Evolutionary conservation across 441 rosid genomes (phyloP).

Genomic region (Adansonia rubrostipa): DNA sequence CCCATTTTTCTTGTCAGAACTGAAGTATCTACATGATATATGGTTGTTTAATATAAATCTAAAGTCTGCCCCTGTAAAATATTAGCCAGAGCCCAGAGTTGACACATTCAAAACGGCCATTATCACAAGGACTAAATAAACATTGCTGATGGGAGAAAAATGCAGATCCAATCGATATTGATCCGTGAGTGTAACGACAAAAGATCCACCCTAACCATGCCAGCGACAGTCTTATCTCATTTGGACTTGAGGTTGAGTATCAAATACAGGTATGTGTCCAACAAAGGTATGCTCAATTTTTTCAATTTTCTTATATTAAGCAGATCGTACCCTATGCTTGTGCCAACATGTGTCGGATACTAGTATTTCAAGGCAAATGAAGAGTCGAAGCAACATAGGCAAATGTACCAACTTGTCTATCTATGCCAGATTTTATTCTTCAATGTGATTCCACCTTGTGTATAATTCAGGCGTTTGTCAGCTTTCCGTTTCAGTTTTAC

Average conservation of each 20-base stretch:
- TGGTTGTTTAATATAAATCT: neutral
- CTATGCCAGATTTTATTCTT: neutral
- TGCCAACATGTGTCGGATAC: too few relatives aligned
- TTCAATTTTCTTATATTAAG: too few relatives aligned
- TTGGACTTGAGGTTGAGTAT: too few relatives aligned
- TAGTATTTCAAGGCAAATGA: too few relatives aligned
- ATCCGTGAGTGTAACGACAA: neutral
- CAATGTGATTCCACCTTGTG: neutral
- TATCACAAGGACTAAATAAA: neutral
- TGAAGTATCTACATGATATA: neutral
- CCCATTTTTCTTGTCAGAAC: neutral
- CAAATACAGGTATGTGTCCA: too few relatives aligned
- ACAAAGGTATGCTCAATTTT: too few relatives aligned
- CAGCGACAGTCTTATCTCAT: too few relatives aligned
- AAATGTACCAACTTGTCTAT: neutral
- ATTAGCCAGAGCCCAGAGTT: neutral
- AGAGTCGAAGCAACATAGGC: too few relatives aligned
- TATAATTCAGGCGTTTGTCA: neutral
- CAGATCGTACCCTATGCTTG: too few relatives aligned
- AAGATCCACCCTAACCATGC: too few relatives aligned
- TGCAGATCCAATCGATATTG: neutral
- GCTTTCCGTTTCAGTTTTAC: slow-evolving; percentile 19
- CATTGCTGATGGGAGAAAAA: neutral
- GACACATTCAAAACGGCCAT: neutral
- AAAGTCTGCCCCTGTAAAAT: neutral